Evolutionary conservation across 208 protist species (phyloP).

Genomic region (Crithidia mellificae): DNA sequence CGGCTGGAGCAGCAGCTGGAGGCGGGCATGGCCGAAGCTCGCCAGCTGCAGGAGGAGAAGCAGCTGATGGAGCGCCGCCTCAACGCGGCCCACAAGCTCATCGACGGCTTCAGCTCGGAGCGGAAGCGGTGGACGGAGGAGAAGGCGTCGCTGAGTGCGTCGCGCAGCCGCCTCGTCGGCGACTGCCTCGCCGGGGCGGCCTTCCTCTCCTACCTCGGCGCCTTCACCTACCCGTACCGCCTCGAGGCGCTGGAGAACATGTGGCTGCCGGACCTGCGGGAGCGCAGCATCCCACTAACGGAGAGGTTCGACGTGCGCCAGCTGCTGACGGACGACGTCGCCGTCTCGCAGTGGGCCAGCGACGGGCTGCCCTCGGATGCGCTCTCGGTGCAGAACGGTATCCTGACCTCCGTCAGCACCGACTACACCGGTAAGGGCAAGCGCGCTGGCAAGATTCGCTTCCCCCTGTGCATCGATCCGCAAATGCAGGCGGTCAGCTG

Average conservation of each 20-base stretch:
- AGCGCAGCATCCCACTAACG: conserved; percentile 90
- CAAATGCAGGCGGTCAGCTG: conserved; percentile 99
- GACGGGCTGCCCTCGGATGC: conserved; percentile 98
- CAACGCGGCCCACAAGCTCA: conserved; percentile 95
- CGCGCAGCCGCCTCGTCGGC: conserved; percentile 92
- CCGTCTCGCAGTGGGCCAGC: conserved; percentile 96
- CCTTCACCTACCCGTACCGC: conserved; percentile 97
- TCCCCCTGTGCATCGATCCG: conserved; percentile 98
- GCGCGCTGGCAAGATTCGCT: conserved; percentile 87
- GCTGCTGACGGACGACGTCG: conserved; percentile 96
- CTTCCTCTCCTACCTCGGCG: conserved; percentile 98
- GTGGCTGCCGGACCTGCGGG: conserved; percentile 92
- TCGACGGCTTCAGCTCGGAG: conserved; percentile 97
- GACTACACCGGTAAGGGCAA: conserved; percentile 79
- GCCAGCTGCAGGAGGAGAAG: conserved; percentile 92
- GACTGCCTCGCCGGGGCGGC: conserved; percentile 97
- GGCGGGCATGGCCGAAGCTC: conserved; percentile 90
- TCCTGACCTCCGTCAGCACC: conserved; percentile 93
- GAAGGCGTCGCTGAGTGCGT: conserved; percentile 86
- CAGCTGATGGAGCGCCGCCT: conserved; percentile 95
- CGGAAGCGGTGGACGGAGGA: conserved; percentile 96
- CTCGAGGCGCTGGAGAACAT: conserved; percentile 89
- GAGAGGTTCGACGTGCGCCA: conserved; percentile 87
- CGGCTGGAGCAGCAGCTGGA: conserved; percentile 92
- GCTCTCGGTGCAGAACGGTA: conserved; percentile 98